These are phyloP conservation scores for Stemphylium vesicarium DNA, from an alignment of 2,329 filamentous ascomycete genomes.

Conservation along the genomic window DNA sequence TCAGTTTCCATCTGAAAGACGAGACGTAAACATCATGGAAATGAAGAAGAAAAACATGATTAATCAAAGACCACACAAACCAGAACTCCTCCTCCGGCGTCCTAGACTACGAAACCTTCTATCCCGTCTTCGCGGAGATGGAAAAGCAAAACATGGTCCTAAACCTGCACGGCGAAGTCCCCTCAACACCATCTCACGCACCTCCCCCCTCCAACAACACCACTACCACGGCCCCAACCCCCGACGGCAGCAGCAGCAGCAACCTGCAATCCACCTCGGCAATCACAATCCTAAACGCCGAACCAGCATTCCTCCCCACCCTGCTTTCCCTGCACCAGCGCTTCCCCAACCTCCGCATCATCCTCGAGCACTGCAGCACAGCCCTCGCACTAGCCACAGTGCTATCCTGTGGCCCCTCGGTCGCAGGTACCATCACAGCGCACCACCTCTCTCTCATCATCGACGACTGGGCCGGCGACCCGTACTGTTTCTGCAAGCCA, in stretches of 20 bases:
- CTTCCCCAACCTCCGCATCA: slow-evolving; percentile 73
- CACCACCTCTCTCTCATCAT: slow-evolving; percentile 84
- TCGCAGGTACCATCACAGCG: slow-evolving; percentile 82
- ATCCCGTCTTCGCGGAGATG: slow-evolving; percentile 87
- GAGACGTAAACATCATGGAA: not conserved
- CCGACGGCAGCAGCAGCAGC: not conserved
- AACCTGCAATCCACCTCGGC: slow-evolving; percentile 11
- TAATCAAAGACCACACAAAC: slow-evolving; percentile 27
- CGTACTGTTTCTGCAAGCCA: slow-evolving; percentile 82
- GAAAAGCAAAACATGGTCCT: slow-evolving; percentile 81
- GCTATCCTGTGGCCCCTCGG: slow-evolving; percentile 74
- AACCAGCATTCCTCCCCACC: slow-evolving; percentile 80
- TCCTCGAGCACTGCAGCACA: slow-evolving; percentile 87
- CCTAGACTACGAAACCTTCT: slow-evolving; percentile 71
- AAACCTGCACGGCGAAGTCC: slow-evolving; percentile 93
- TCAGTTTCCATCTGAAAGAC: not conserved
- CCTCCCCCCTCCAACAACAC: slow-evolving; percentile 10
- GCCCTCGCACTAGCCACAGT: slow-evolving; percentile 81
- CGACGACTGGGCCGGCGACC: slow-evolving; percentile 71
- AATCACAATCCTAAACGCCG: slow-evolving; percentile 66
- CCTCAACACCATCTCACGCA: slow-evolving; percentile 52
- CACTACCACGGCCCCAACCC: slow-evolving; percentile 10
- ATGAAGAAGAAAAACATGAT: not conserved
- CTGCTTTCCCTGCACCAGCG: slow-evolving; percentile 72
- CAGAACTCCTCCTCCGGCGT: slow-evolving; percentile 70